Percentiles rank a stretch among this genome's conserved stretches.
phyloP scores from a whole-genome alignment of 106 monocot species.

The Dendrobium officinale region DNA sequence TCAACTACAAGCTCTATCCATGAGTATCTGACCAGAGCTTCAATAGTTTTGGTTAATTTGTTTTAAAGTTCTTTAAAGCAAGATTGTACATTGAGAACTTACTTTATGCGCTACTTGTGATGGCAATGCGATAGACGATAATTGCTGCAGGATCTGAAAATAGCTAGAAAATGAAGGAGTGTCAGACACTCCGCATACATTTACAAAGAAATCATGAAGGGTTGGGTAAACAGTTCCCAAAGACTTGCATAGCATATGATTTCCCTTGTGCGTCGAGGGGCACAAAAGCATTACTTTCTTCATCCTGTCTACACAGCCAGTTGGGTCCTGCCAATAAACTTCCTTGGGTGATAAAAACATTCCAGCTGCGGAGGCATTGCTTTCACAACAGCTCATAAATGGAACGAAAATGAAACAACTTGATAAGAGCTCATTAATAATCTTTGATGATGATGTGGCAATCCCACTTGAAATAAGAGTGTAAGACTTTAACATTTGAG shows the following conservation, averaged over 20 bases:
- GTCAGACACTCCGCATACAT: constrained; percentile 51
- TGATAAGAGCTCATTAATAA: constrained; percentile 35
- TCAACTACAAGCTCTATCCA: background rate
- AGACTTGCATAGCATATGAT: constrained; percentile 17
- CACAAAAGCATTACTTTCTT: constrained; percentile 23
- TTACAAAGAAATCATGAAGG: constrained; percentile 80
- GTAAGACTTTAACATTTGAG: constrained; percentile 83
- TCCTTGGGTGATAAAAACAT: constrained; percentile 49
- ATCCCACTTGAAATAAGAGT: constrained; percentile 45
- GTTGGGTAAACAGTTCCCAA: constrained; percentile 61
- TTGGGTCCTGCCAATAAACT: constrained; percentile 83
- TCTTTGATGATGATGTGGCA: constrained; percentile 23
- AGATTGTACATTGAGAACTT: constrained; percentile 16
- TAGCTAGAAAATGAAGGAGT: constrained; percentile 52
- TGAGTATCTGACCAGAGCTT: background rate
- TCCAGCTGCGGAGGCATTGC: constrained; percentile 35
- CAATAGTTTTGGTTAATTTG: too few species aligned
- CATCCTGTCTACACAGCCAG: constrained; percentile 67
- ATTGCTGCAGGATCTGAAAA: constrained; percentile 54
- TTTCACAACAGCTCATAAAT: constrained; percentile 21
- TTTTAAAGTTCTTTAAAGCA: too few species aligned
- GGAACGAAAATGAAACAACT: constrained; percentile 67
- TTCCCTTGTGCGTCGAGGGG: constrained; percentile 9
- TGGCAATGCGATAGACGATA: constrained; percentile 49
- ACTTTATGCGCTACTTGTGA: constrained; percentile 61